These are phyloP conservation scores for Hermanozyma aechmeae DNA, from an alignment of 805 yeast species.

Conservation along the genomic window DNA sequence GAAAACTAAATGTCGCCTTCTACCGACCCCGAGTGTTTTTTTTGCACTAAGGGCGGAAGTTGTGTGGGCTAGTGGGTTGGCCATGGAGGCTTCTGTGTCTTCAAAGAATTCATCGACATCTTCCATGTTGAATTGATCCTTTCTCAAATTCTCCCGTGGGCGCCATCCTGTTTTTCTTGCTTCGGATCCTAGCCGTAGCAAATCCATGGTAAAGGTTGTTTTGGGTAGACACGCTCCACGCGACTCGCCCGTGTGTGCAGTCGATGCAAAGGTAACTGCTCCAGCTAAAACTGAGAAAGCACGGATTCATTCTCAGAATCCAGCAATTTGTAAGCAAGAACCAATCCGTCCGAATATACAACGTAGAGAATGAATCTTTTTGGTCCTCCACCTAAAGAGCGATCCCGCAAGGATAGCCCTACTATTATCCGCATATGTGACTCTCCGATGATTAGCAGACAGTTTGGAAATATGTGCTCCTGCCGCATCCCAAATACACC, in stretches of 20 bases:
- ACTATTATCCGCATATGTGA: conserved; percentile 22
- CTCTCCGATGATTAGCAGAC: conserved; percentile 15
- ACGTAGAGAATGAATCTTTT: conserved; percentile 24
- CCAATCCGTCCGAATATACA: conserved; percentile 24
- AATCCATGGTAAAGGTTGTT: conserved; percentile 20
- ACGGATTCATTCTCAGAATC: too few species aligned
- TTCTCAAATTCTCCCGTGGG: conserved; percentile 36
- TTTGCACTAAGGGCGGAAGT: too few species aligned
- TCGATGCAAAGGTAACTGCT: too few species aligned
- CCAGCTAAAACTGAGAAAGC: too few species aligned
- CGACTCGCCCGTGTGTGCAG: too few species aligned
- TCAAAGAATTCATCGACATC: conserved; percentile 60
- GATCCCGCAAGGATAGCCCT: conserved; percentile 21
- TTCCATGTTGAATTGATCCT: conserved; percentile 58
- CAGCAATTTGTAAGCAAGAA: conserved; percentile 7
- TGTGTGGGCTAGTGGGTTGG: too few species aligned
- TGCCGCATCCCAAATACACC: conserved; percentile 35
- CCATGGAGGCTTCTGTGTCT: too few species aligned
- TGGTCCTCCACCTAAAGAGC: conserved; percentile 9
- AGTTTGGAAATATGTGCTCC: conserved; percentile 32
- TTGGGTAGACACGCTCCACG: too few species aligned
- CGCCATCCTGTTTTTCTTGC: conserved; percentile 61
- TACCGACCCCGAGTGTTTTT: too few species aligned
- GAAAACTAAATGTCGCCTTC: too few species aligned
- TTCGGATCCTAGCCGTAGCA: conserved; percentile 42